A percentile compares a stretch with the other conserved stretches of the same genome.
Conservation (phyloP, 345 rosid species). For the Luvunga scandens region DNA sequence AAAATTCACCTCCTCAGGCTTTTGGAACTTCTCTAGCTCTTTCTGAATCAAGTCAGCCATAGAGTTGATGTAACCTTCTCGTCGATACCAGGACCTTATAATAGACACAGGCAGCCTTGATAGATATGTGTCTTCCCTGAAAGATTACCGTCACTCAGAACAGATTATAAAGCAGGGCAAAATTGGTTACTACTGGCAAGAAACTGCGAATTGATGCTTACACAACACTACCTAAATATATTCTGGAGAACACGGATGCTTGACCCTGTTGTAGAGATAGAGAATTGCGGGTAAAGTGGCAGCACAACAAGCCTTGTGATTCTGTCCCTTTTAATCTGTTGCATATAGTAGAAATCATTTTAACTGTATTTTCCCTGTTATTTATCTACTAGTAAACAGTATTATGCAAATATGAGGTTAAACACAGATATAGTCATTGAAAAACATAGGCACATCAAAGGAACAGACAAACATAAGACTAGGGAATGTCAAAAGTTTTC, state of each 20-base stretch:
- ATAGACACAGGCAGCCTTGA: slow-evolving; percentile 75
- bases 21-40: slow-evolving; percentile 65
- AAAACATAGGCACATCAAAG: not conserved
- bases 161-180: not conserved
- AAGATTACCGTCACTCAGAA: slow-evolving; percentile 24
- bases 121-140: slow-evolving; percentile 74
- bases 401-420: not conserved
- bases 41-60: slow-evolving; percentile 83
- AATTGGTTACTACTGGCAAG: not conserved
- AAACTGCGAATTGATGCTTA: not conserved
- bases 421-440: not conserved
- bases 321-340: slow-evolving; percentile 72
- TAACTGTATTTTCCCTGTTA: not conserved
- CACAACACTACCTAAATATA: slow-evolving; percentile 52
- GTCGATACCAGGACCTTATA: slow-evolving; percentile 83
- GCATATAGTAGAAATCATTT: slow-evolving; percentile 3
- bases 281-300: slow-evolving; percentile 94
- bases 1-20: slow-evolving; percentile 64
- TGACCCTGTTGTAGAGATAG: slow-evolving; percentile 94
- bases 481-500: not conserved
- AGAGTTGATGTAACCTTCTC: slow-evolving; percentile 77
- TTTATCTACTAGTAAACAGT: not conserved
- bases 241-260: slow-evolving; percentile 78
- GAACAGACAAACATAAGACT: not conserved
- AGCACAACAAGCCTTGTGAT: slow-evolving; percentile 88